Percentiles rank a stretch among this genome's conserved stretches.
Conservation (phyloP, 2,329 filamentous ascomycete genomes). For the Trichoderma pleuroti region DNA sequence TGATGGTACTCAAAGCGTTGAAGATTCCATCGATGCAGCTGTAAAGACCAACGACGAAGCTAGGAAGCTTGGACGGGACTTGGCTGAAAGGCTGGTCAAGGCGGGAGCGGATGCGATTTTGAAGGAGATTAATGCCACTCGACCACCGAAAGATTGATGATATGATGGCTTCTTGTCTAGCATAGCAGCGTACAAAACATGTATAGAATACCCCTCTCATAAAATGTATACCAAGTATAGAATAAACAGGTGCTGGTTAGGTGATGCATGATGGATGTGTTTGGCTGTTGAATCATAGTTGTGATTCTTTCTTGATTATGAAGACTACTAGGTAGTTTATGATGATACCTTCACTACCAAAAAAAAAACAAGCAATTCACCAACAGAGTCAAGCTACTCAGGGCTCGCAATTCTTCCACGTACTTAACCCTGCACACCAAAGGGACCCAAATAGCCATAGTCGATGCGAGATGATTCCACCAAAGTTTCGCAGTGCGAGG, state of each 20-base stretch:
- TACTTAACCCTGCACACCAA: background rate
- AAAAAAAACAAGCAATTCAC: background rate
- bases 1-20: background rate
- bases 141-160: slow-evolving; percentile 9
- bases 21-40: slow-evolving; percentile 7
- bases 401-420: background rate
- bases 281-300: background rate
- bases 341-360: background rate
- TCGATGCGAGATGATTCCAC: background rate
- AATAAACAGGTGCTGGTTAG: background rate
- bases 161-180: background rate
- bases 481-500: background rate
- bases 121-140: slow-evolving; percentile 5
- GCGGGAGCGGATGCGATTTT: slow-evolving; percentile 4
- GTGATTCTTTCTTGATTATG: background rate
- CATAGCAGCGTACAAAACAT: background rate
- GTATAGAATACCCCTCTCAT: background rate
- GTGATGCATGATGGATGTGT: background rate
- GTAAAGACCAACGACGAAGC: background rate
- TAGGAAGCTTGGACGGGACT: background rate
- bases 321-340: background rate
- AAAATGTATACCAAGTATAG: background rate
- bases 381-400: background rate
- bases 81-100: slow-evolving; percentile 10
- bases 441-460: background rate